Base-by-base conservation (phyloP, 768 basidiomycete genomes). In the Hygrophoropsis aurantiaca region DNA sequence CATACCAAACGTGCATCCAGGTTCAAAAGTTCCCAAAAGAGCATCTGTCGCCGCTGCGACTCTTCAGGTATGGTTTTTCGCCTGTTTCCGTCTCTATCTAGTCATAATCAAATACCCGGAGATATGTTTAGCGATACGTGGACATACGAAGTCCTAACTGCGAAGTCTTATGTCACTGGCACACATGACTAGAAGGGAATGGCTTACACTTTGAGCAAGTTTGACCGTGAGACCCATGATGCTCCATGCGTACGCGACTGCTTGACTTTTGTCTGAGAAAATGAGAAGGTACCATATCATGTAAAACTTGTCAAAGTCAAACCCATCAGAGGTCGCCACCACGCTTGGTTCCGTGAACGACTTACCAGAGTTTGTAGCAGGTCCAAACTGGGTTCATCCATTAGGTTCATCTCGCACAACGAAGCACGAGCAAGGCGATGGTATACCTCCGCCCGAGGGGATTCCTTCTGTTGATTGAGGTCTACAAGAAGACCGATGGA, bases 281-380 rank as follows among this genome's bases (percentile, higher is more conserved):
- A 85, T 81, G 16, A 85, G 71, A 45, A 86, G 79, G 57, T 84
- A 87, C 80, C 84, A 85, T 30, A 83, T 76, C 84, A 85, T 86
- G 59, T 82, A 84, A 55, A 85, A 85, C 57, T 85, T 67, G 69
- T 11, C 66, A 65, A 40, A 46, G 59, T 61, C 51, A 65, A 40
- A 46, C 57, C 59, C 51, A 67, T 78, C 58, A 78, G 35, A 16
- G 43, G 37, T 33, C 16, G 47, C 40, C 25, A 49, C 36, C 41
- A 34, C 40, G 3, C n/a, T 40, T 25, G 3, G 5, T 51, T 13
- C 37, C 23, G 42, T 48, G 40, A 58, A 26, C 23, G 37, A 54
- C 74, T 52, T 62, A 85, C 84, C 56, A 87, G 65, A 3, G 83
- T 77, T 60, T 85, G 82, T 26, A 87, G 74, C 38, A 82, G 79